Evolutionary conservation across 352 stramenopile species (phyloP).

Genomic region (Globisporangium rhizosaccharum): DNA sequence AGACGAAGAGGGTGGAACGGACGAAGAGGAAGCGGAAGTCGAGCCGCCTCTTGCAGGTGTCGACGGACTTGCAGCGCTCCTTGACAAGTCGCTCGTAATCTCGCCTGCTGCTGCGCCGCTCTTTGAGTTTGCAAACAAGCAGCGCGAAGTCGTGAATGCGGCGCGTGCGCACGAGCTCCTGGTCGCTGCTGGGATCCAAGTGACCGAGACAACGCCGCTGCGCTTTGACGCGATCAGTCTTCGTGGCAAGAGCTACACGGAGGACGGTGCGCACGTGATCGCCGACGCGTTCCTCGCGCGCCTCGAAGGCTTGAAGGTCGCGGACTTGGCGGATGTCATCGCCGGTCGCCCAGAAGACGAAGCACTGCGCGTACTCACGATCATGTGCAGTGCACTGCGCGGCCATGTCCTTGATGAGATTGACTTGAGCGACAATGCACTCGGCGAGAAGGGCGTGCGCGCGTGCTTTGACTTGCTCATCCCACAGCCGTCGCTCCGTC

Average conservation of each 20-base stretch:
- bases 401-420: constrained; percentile 80
- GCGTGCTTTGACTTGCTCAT: constrained; percentile 74
- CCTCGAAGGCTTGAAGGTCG: constrained; percentile 46
- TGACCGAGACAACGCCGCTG: constrained; percentile 28
- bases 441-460: constrained; percentile 71
- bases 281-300: constrained; percentile 44
- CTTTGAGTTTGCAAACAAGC: constrained; percentile 51
- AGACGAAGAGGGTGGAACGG: constrained; percentile 34
- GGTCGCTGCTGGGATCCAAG: constrained; percentile 30
- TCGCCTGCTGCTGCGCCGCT: constrained; percentile 14
- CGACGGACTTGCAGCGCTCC: constrained; percentile 35
- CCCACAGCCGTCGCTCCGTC: constrained; percentile 50
- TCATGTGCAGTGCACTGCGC: constrained; percentile 71
- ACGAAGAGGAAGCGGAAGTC: constrained; percentile 31
- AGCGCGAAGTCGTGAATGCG: constrained; percentile 69
- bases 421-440: constrained; percentile 79
- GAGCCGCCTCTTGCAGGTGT: constrained; percentile 27
- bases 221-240: constrained; percentile 52
- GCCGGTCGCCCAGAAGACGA: constrained; percentile 86
- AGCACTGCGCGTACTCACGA: constrained; percentile 81
- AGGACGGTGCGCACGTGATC: constrained; percentile 50
- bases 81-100: constrained; percentile 45
- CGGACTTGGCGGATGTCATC: constrained; percentile 91
- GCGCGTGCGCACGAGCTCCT: constrained; percentile 47
- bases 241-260: constrained; percentile 79